These are phyloP conservation scores for Gaultheria prostrata DNA, from an alignment of 148 eudicot species.

Conservation along the genomic window DNA sequence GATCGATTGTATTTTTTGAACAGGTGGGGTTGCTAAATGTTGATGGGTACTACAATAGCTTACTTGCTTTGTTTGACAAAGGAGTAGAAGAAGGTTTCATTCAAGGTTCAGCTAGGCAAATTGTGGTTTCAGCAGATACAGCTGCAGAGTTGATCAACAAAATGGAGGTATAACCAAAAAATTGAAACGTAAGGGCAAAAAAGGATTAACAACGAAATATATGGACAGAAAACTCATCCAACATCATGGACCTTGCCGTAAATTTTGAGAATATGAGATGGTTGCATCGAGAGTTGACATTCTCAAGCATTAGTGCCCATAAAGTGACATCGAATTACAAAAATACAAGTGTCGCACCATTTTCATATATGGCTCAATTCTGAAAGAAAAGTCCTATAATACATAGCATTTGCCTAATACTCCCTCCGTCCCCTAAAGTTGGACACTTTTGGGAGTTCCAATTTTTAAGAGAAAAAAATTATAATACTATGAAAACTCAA, in stretches of 20 bases:
- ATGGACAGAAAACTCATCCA: too few species aligned
- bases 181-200: too few species aligned
- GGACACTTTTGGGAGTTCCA: too few species aligned
- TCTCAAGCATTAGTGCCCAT: not conserved
- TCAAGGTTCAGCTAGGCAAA: constrained; percentile 53
- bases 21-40: constrained; percentile 81
- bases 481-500: too few species aligned
- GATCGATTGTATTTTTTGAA: constrained; percentile 10
- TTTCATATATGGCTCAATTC: too few species aligned
- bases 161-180: constrained; percentile 52
- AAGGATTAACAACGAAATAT: too few species aligned
- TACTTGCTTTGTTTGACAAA: constrained; percentile 74
- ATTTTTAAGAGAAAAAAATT: too few species aligned
- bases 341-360: not conserved
- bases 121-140: constrained; percentile 60
- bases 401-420: not conserved
- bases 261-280: too few species aligned
- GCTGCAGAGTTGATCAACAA: constrained; percentile 57
- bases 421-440: too few species aligned
- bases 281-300: not conserved
- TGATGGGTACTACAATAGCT: constrained; percentile 66
- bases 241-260: too few species aligned
- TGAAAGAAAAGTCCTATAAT: not conserved
- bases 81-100: constrained; percentile 89
- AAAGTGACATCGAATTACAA: not conserved